Conservation (phyloP, 2,329 filamentous ascomycete genomes). For the Pseudogymnoascus sp. region DNA sequence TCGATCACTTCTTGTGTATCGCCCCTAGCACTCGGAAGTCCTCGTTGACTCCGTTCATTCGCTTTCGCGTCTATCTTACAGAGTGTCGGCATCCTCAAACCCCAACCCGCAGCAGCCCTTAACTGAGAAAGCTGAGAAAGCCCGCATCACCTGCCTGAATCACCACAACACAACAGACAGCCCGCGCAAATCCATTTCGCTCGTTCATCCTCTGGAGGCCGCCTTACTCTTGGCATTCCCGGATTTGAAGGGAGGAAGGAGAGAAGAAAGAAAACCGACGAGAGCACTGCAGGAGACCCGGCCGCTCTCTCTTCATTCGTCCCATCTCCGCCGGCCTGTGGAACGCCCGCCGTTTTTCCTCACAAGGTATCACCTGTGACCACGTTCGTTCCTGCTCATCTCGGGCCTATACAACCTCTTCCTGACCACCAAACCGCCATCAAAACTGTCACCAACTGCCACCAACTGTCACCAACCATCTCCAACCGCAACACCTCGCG, state of each 20-base stretch:
- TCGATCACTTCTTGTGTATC: constrained; percentile 26
- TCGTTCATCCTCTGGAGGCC: constrained; percentile 13
- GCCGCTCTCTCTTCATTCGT: neutral
- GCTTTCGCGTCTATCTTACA: constrained; percentile 43
- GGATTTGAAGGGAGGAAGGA: neutral
- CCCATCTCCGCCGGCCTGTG: neutral
- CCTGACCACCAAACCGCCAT: neutral
- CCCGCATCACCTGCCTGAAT: constrained; percentile 18
- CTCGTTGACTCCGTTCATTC: constrained; percentile 71
- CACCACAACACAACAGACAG: constrained; percentile 18
- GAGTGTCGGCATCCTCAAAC: constrained; percentile 24
- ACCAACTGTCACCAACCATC: neutral
- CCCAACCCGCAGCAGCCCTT: constrained; percentile 23
- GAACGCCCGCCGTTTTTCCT: neutral
- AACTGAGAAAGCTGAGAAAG: constrained; percentile 20
- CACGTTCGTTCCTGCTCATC: constrained; percentile 2
- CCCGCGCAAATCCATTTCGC: constrained; percentile 14
- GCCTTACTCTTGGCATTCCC: neutral
- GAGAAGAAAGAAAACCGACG: neutral
- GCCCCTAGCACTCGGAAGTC: constrained; percentile 52
- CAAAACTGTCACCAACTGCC: constrained; percentile 5
- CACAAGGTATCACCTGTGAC: constrained; percentile 6
- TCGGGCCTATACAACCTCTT: neutral
- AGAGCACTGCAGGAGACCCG: neutral
- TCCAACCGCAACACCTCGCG: neutral